phyloP scores from a whole-genome alignment of 441 rosid genomes.

The Kokia cookei region DNA sequence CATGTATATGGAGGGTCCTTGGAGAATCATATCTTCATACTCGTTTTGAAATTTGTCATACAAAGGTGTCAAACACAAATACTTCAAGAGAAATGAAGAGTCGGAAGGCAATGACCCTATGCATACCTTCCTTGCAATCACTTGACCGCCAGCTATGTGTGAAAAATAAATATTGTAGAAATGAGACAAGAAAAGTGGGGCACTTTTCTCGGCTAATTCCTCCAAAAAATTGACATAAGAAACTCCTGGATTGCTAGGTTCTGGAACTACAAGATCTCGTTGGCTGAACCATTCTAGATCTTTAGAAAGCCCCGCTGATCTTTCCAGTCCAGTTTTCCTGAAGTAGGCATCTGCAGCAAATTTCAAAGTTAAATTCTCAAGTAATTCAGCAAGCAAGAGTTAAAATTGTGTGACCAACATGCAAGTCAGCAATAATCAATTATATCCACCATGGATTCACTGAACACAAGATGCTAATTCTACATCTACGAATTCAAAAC shows the following conservation, averaged over 20 bases:
- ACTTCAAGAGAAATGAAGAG: neutral
- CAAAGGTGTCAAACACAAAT: neutral
- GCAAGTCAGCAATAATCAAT: neutral
- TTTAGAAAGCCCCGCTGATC: constrained; percentile 48
- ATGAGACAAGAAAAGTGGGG: constrained; percentile 78
- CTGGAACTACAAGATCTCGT: constrained; percentile 46
- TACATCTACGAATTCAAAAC: neutral
- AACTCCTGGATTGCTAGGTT: constrained; percentile 59
- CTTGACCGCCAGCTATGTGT: constrained; percentile 86
- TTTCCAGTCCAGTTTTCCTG: constrained; percentile 81
- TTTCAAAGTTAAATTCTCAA: neutral
- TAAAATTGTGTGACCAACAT: neutral
- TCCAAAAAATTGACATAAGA: constrained; percentile 64
- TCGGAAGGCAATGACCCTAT: neutral
- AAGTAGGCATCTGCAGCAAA: constrained; percentile 68
- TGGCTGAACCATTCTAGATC: constrained; percentile 67
- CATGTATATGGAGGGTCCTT: neutral
- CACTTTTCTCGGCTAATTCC: constrained; percentile 63
- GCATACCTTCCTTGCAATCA: constrained; percentile 57
- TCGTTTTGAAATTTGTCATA: neutral
- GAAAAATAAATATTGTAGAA: constrained; percentile 88
- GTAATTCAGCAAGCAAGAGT: constrained; percentile 23
- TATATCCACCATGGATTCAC: neutral
- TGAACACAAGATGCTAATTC: neutral
- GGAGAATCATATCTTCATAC: neutral